Evolutionary conservation across 352 stramenopile species (phyloP).

Genomic region (Bremia lactucae): DNA sequence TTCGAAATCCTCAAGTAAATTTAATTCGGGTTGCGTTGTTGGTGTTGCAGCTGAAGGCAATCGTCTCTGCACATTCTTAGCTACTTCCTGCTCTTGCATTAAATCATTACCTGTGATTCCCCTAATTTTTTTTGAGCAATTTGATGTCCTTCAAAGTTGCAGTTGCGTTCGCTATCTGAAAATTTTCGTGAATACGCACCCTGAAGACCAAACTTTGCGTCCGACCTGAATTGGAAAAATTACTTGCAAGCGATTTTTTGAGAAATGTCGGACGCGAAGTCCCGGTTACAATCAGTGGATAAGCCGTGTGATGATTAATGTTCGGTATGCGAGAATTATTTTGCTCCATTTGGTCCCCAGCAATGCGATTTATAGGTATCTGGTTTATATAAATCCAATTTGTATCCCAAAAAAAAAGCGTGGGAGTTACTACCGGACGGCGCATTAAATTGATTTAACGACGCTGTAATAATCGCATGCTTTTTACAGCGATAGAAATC

Average conservation of each 20-base stretch:
- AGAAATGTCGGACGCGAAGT: slow-evolving; percentile 15
- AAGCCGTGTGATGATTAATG: slow-evolving; percentile 14
- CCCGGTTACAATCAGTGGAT: slow-evolving; percentile 15
- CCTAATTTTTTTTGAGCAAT: slow-evolving; percentile 11
- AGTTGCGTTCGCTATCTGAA: slow-evolving; percentile 15
- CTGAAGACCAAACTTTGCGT: slow-evolving; percentile 18
- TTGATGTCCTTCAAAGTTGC: slow-evolving; percentile 21
- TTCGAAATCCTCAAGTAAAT: slow-evolving; percentile 65
- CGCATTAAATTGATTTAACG: slow-evolving; percentile 32
- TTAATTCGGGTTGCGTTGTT: slow-evolving; percentile 55
- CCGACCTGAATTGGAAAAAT: slow-evolving; percentile 10
- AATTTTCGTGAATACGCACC: slow-evolving; percentile 8
- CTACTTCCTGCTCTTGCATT: slow-evolving; percentile 15
- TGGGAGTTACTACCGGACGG: slow-evolving; percentile 23
- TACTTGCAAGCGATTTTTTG: slow-evolving; percentile 11
- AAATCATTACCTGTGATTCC: slow-evolving; percentile 12
- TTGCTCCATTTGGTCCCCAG: slow-evolving; percentile 51
- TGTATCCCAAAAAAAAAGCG: too few species aligned
- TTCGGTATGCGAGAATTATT: slow-evolving; percentile 19
- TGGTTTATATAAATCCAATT: slow-evolving; percentile 2
- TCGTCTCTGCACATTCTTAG: slow-evolving; percentile 6
- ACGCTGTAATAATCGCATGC: slow-evolving; percentile 22
- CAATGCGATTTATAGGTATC: slow-evolving; percentile 51
- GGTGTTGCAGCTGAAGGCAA: slow-evolving; percentile 14
- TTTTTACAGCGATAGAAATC: slow-evolving; percentile 76